Evolutionary conservation across 2,329 filamentous ascomycete genomes (phyloP).

Genomic region (Pseudogymnoascus sp.): DNA sequence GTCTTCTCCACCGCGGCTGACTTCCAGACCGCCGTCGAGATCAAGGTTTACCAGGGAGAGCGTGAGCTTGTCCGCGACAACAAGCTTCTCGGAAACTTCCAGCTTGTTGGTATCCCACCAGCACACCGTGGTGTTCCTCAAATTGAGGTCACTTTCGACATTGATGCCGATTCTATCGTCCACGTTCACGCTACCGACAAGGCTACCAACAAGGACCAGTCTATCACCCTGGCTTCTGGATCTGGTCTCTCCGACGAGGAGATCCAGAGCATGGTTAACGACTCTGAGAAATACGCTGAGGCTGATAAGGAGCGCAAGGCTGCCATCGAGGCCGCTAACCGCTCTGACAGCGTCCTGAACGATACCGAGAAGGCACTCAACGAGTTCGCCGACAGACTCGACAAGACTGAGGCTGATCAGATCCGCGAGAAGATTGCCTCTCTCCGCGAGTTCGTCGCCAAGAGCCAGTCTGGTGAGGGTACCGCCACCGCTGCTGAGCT

Average conservation of each 20-base stretch:
- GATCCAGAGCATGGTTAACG: constrained; percentile 95
- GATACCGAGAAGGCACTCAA: constrained; percentile 98
- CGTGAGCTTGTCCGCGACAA: constrained; percentile 98
- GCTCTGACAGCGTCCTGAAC: constrained; percentile 89
- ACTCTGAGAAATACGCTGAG: constrained; percentile 94
- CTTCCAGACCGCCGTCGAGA: constrained; percentile 97
- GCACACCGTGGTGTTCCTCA: constrained; percentile 95
- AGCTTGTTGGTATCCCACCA: constrained; percentile 93
- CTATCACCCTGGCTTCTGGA: constrained; percentile 95
- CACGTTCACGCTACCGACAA: constrained; percentile 98
- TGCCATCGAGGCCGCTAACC: constrained; percentile 94
- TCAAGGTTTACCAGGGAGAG: constrained; percentile 99
- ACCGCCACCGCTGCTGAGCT: constrained; percentile 80
- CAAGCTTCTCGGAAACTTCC: constrained; percentile 98
- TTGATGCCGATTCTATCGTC: constrained; percentile 95
- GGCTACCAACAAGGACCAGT: constrained; percentile 99
- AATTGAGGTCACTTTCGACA: constrained; percentile 97
- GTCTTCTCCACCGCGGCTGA: constrained; percentile 96
- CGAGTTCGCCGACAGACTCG: constrained; percentile 90
- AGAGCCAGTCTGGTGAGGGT: constrained; percentile 90
- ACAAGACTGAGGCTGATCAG: constrained; percentile 88
- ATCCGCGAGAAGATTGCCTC: constrained; percentile 88
- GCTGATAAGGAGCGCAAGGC: constrained; percentile 94
- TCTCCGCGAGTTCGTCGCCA: constrained; percentile 83
- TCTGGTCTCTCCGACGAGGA: constrained; percentile 91